Conservation (phyloP, 1,284 basidiomycete species). For the Malassezia cuniculi region DNA sequence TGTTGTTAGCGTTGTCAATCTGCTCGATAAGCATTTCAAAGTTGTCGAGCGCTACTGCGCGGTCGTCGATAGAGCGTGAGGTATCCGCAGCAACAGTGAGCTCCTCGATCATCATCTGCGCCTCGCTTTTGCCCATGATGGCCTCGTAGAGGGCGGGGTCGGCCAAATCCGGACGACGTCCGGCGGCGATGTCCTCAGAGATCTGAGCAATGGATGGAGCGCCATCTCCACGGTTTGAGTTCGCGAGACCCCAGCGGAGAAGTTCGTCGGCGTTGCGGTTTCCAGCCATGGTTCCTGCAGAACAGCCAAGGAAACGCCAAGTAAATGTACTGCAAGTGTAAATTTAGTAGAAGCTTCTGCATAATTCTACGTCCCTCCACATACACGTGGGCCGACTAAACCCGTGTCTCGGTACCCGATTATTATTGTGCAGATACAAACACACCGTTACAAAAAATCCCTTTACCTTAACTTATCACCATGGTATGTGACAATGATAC, state of each 20-base stretch:
- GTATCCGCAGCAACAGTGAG: slow-evolving; percentile 29
- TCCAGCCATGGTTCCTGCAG: slow-evolving; percentile 22
- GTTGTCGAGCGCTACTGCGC: slow-evolving; percentile 73
- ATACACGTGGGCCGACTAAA: too few species aligned
- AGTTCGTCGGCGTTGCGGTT: slow-evolving; percentile 34
- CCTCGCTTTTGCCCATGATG: slow-evolving; percentile 43
- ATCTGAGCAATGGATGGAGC: slow-evolving; percentile 25
- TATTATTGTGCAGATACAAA: too few species aligned
- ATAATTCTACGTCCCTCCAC: too few species aligned
- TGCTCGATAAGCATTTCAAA: slow-evolving; percentile 89
- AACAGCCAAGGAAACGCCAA: too few species aligned
- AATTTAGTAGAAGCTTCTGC: too few species aligned
- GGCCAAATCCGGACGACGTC: slow-evolving; percentile 32
- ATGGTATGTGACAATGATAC: slow-evolving; percentile 7
- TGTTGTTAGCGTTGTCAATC: slow-evolving; percentile 91
- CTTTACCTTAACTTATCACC: too few species aligned
- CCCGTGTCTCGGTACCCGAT: too few species aligned
- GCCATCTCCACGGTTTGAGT: slow-evolving; percentile 13
- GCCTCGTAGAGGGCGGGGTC: slow-evolving; percentile 36
- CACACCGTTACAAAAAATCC: too few species aligned
- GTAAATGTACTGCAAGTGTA: too few species aligned
- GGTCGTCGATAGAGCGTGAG: slow-evolving; percentile 16
- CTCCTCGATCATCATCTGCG: slow-evolving; percentile 43
- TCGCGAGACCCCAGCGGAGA: slow-evolving; percentile 32
- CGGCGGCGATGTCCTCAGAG: slow-evolving; percentile 25